A percentile compares a stretch with the other conserved stretches of the same genome.
These are phyloP conservation scores for Heritiera littoralis DNA, from an alignment of 345 rosid genomes.

Conservation along the genomic window DNA sequence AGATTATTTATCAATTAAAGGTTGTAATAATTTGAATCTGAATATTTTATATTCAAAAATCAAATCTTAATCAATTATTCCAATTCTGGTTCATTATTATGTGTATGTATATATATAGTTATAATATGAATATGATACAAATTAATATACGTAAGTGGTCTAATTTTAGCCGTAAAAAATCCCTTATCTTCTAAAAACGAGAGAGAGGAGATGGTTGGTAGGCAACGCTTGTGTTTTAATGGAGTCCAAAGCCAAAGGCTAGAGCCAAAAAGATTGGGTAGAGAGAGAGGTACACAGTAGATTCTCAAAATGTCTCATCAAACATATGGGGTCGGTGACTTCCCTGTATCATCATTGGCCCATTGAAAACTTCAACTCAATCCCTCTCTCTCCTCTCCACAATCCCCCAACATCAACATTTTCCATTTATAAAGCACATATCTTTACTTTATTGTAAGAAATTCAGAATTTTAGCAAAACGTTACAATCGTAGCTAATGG, in stretches of 20 bases:
- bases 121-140: too few species aligned
- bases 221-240: constrained; percentile 19
- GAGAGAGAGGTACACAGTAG: constrained; percentile 12
- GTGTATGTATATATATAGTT: too few species aligned
- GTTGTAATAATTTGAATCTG: too few species aligned
- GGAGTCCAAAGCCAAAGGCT: constrained; percentile 9
- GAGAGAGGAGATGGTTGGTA: background rate
- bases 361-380: constrained; percentile 27
- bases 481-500: background rate
- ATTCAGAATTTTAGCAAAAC: too few species aligned
- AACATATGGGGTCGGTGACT: constrained; percentile 43
- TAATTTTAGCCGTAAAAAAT: too few species aligned
- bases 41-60: too few species aligned
- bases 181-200: too few species aligned
- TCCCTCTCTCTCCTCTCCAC: background rate
- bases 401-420: background rate
- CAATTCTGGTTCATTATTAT: too few species aligned
- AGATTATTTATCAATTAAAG: too few species aligned
- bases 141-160: too few species aligned
- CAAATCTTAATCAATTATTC: too few species aligned
- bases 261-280: background rate
- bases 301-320: constrained; percentile 59
- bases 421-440: too few species aligned
- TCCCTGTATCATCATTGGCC: constrained; percentile 33
- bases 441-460: background rate